Percentiles rank a stretch among this genome's conserved stretches.
These are phyloP conservation scores for Anthracocystis panici-leucophaei DNA, from an alignment of 1,284 basidiomycete genomes.

Conservation along the genomic window DNA sequence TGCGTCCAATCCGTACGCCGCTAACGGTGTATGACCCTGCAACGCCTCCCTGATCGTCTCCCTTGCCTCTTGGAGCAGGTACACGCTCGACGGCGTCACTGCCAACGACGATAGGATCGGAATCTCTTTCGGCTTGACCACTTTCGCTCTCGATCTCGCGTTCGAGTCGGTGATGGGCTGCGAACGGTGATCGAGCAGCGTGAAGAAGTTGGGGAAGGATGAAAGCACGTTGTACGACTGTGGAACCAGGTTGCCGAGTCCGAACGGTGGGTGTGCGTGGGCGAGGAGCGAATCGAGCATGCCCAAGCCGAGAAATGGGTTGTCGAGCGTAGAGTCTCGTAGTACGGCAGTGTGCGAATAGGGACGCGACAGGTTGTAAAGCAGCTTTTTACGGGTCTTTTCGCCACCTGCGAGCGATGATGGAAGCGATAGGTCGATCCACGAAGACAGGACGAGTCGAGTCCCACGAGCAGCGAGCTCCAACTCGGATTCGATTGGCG, in stretches of 20 bases:
- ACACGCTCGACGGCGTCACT: constrained; percentile 48
- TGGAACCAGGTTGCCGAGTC: constrained; percentile 44
- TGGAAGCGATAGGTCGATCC: constrained; percentile 46
- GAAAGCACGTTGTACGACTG: constrained; percentile 54
- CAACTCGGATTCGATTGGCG: constrained; percentile 29
- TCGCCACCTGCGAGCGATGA: constrained; percentile 2
- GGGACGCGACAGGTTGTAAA: constrained; percentile 26
- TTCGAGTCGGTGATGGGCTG: constrained; percentile 21
- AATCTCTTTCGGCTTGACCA: constrained; percentile 19
- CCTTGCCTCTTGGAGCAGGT: constrained; percentile 39
- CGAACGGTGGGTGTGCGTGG: constrained; percentile 33
- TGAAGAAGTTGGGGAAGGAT: constrained; percentile 55
- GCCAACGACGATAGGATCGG: constrained; percentile 53
- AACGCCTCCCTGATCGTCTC: constrained; percentile 45
- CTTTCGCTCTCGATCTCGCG: not conserved
- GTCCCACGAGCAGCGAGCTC: constrained; percentile 30
- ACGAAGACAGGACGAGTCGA: constrained; percentile 23
- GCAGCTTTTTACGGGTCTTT: constrained; percentile 13
- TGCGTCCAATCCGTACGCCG: constrained; percentile 52
- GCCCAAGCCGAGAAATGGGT: constrained; percentile 28
- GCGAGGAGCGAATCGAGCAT: constrained; percentile 45
- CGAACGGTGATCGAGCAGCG: constrained; percentile 20
- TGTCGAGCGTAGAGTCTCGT: constrained; percentile 33
- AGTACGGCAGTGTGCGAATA: constrained; percentile 41
- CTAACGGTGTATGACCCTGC: constrained; percentile 50